A percentile compares a stretch with the other conserved stretches of the same genome.
These are phyloP conservation scores for Neostapfia colusana DNA, from an alignment of 176 grass and related monocot species.

Conservation along the genomic window DNA sequence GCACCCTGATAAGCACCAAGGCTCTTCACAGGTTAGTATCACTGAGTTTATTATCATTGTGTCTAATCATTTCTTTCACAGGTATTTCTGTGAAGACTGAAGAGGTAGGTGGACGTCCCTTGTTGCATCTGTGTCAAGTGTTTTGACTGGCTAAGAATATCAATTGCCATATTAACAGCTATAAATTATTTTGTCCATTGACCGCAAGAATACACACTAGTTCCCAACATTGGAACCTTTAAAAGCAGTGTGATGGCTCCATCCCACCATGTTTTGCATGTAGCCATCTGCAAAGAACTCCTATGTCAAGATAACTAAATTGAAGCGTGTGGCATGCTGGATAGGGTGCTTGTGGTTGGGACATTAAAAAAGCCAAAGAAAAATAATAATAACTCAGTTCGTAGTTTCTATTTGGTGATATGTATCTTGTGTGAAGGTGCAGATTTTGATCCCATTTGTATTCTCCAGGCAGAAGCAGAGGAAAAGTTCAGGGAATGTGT, in stretches of 20 bases:
- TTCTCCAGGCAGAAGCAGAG: slow-evolving; percentile 55
- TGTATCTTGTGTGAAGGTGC: neutral
- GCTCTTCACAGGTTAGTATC: slow-evolving; percentile 62
- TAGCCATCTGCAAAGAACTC: neutral
- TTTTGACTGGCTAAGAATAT: neutral
- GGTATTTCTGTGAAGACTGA: neutral
- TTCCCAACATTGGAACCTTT: neutral
- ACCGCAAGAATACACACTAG: neutral
- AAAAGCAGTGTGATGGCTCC: neutral
- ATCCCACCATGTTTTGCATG: too few relatives aligned
- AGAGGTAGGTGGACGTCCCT: neutral
- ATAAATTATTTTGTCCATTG: neutral
- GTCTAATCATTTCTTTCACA: neutral
- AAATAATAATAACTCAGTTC: neutral
- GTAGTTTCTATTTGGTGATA: neutral
- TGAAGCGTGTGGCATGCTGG: neutral
- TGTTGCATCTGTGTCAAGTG: neutral
- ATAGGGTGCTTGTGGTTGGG: neutral
- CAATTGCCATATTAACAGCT: neutral
- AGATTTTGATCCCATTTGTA: neutral
- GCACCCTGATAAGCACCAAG: slow-evolving; percentile 93
- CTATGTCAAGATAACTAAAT: neutral
- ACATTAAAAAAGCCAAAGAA: neutral
- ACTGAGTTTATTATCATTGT: neutral
- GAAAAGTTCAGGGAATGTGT: slow-evolving; percentile 64